phyloP scores from a whole-genome alignment of 1,139 yeast genomes.

The Pichia sp. region DNA sequence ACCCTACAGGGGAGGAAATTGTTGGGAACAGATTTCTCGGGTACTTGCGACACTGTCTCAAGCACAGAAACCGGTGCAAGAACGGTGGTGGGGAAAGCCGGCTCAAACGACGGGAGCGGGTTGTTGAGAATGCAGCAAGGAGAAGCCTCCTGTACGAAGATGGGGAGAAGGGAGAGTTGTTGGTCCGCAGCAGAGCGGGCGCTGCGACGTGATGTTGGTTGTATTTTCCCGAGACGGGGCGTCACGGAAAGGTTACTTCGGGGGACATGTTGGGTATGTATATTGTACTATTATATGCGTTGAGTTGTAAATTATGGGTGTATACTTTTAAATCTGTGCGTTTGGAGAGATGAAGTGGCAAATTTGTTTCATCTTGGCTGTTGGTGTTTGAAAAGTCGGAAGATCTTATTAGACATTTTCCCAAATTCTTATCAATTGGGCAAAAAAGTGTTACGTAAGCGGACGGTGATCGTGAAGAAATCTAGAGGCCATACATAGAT shows the following conservation, averaged over 20 bases:
- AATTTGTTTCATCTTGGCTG: too few relatives aligned
- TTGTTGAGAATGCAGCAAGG: neutral
- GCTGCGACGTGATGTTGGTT: neutral
- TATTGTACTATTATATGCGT: neutral
- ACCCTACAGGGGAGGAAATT: slow-evolving; percentile 10
- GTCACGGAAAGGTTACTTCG: neutral
- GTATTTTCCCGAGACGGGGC: neutral
- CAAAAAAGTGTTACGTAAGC: too few relatives aligned
- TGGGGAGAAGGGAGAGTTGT: neutral
- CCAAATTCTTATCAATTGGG: too few relatives aligned
- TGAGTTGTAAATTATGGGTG: neutral
- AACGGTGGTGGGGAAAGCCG: slow-evolving; percentile 18
- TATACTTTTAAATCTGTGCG: neutral
- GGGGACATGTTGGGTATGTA: neutral
- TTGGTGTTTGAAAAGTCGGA: too few relatives aligned
- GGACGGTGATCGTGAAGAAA: too few relatives aligned
- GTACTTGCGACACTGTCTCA: slow-evolving; percentile 25
- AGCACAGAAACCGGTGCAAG: slow-evolving; percentile 22
- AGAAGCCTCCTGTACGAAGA: neutral
- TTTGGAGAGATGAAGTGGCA: neutral
- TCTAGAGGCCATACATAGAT: too few relatives aligned
- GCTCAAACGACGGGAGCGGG: neutral
- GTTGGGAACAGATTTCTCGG: slow-evolving; percentile 23
- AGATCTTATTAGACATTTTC: too few relatives aligned
- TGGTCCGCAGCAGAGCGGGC: neutral